Evolutionary conservation across 345 rosid species (phyloP).

Genomic region (Orychophragmus violaceus): DNA sequence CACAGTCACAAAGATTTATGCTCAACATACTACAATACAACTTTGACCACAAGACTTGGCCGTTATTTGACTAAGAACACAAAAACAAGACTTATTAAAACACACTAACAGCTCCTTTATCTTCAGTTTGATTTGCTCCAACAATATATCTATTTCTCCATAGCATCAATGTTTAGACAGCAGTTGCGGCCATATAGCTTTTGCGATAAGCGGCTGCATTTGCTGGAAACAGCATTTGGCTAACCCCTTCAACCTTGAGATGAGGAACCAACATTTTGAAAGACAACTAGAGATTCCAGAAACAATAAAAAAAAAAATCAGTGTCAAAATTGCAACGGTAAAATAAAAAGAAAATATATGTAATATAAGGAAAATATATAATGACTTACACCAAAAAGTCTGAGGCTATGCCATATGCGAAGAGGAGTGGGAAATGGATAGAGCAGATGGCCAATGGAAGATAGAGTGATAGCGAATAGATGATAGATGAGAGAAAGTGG

Average conservation of each 20-base stretch:
- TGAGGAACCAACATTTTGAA: too few relatives aligned
- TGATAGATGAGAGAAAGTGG: constrained; percentile 26
- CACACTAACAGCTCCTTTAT: too few relatives aligned
- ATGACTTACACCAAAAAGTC: too few relatives aligned
- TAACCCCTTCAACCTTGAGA: constrained; percentile 42
- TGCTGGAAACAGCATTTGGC: constrained; percentile 38
- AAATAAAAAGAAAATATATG: background rate
- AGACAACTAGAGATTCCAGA: constrained; percentile 18
- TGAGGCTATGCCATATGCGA: constrained; percentile 27
- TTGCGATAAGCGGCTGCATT: constrained; percentile 18
- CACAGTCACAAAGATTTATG: background rate
- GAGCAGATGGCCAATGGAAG: constrained; percentile 17
- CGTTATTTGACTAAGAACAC: too few relatives aligned
- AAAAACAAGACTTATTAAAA: too few relatives aligned
- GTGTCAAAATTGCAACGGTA: background rate
- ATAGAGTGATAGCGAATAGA: constrained; percentile 16
- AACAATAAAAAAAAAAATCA: background rate
- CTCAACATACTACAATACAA: too few relatives aligned
- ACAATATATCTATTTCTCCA: background rate
- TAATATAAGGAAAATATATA: background rate
- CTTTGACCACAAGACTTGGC: too few relatives aligned
- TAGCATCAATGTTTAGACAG: background rate
- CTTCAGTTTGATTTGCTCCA: too few relatives aligned
- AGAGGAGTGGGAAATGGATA: constrained; percentile 30
- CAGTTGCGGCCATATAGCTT: too few relatives aligned